phyloP scores from a whole-genome alignment of 495 filamentous ascomycete species.

The Neurospora tetrasperma region DNA sequence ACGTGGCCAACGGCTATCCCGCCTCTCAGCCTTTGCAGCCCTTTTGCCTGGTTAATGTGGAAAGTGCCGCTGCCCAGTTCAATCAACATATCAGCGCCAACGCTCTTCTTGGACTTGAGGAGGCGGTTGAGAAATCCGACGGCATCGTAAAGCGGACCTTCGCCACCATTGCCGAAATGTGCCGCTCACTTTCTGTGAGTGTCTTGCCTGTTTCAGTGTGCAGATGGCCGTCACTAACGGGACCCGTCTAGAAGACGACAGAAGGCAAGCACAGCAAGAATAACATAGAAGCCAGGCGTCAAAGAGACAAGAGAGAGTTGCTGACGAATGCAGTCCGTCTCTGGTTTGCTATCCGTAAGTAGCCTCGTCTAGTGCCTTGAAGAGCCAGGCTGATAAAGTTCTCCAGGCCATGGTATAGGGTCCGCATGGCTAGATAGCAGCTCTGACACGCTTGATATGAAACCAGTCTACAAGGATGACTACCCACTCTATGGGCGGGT shows the following conservation, averaged over 20 bases:
- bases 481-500: slow-evolving; percentile 18
- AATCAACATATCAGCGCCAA: slow-evolving; percentile 20
- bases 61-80: slow-evolving; percentile 22
- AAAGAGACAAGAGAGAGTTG: slow-evolving; percentile 11
- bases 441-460: slow-evolving; percentile 24
- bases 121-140: slow-evolving; percentile 9
- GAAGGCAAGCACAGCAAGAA: neutral
- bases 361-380: neutral
- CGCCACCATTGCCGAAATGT: slow-evolving; percentile 13
- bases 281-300: neutral
- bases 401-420: slow-evolving; percentile 19
- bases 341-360: slow-evolving; percentile 36
- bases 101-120: slow-evolving; percentile 11
- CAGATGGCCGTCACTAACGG: neutral
- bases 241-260: neutral
- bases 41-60: slow-evolving; percentile 28
- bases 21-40: slow-evolving; percentile 17
- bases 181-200: slow-evolving; percentile 10
- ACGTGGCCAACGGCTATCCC: slow-evolving; percentile 11
- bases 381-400: slow-evolving; percentile 1
- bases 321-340: slow-evolving; percentile 24
- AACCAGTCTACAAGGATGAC: slow-evolving; percentile 6
- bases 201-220: too few relatives aligned
- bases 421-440: slow-evolving; percentile 26
- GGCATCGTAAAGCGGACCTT: slow-evolving; percentile 14